These are phyloP conservation scores for Septoria petroselini DNA, from an alignment of 2,329 filamentous ascomycete species.

Conservation along the genomic window DNA sequence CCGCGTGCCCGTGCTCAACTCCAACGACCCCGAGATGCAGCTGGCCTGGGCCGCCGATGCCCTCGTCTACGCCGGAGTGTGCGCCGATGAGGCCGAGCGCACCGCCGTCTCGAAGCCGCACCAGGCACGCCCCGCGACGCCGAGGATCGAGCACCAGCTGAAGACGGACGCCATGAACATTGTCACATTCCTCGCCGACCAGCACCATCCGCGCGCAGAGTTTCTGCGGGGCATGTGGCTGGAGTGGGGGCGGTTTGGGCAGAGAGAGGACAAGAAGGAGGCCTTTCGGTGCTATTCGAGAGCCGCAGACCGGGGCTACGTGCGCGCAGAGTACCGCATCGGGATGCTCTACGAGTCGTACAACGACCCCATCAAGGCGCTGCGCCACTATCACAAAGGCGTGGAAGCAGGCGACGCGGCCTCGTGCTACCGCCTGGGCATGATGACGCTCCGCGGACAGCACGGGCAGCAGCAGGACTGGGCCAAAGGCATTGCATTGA, in stretches of 20 bases:
- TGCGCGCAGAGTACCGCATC: conserved; percentile 89
- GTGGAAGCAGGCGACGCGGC: conserved; percentile 81
- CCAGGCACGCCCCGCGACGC: conserved; percentile 66
- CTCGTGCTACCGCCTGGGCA: conserved; percentile 80
- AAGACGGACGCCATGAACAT: conserved; percentile 88
- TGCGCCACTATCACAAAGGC: conserved; percentile 84
- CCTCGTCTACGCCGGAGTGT: conserved; percentile 81
- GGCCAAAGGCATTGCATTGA: conserved; percentile 72
- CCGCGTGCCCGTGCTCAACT: conserved; percentile 78
- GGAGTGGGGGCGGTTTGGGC: conserved; percentile 94
- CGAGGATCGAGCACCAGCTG: conserved; percentile 83
- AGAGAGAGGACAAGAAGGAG: conserved; percentile 88
- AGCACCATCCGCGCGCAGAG: conserved; percentile 87
- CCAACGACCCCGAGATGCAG: conserved; percentile 94
- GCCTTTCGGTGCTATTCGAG: conserved; percentile 82
- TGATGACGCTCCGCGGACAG: conserved; percentile 96
- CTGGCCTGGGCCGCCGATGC: conserved; percentile 94
- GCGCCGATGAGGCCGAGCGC: conserved; percentile 71
- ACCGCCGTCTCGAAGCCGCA: conserved; percentile 51
- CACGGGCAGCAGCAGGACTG: conserved; percentile 85
- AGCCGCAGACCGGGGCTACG: conserved; percentile 82
- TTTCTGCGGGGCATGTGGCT: conserved; percentile 97
- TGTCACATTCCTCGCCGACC: conserved; percentile 81
- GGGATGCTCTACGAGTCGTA: conserved; percentile 98
- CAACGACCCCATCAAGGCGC: conserved; percentile 85